Conservation (phyloP, 2,329 filamentous ascomycete genomes). For the Claviceps capensis region DNA sequence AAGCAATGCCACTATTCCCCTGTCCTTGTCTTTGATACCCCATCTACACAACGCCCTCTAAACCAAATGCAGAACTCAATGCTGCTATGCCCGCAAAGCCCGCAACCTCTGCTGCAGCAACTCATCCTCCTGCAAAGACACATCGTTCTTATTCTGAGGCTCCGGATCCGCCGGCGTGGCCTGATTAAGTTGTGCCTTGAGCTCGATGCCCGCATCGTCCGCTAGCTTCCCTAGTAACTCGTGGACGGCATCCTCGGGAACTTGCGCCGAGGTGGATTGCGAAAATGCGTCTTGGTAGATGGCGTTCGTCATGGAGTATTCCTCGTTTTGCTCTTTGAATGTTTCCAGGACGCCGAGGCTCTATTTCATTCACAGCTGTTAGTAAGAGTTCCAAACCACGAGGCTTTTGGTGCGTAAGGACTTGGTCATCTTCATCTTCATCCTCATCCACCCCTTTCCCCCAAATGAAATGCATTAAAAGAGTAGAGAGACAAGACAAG, state of each 20-base stretch:
- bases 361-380: conserved; percentile 12
- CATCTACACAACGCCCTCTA: not conserved
- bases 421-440: too few relatives aligned
- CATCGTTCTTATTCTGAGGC: conserved; percentile 43
- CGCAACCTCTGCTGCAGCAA: conserved; percentile 50
- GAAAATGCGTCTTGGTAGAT: conserved; percentile 81
- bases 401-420: too few relatives aligned
- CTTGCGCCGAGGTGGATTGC: conserved; percentile 57
- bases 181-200: conserved; percentile 58
- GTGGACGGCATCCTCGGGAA: conserved; percentile 76
- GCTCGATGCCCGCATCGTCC: conserved; percentile 75
- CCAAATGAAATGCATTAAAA: not conserved
- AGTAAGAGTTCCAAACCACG: too few relatives aligned
- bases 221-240: conserved; percentile 73
- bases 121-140: conserved; percentile 67
- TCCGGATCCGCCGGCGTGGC: conserved; percentile 44
- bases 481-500: not conserved
- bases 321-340: conserved; percentile 48
- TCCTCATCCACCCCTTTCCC: too few relatives aligned
- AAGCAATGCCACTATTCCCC: conserved; percentile 2
- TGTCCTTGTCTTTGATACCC: not conserved
- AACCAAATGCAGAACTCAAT: not conserved
- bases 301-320: conserved; percentile 50
- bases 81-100: conserved; percentile 35
- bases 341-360: conserved; percentile 48